phyloP scores from a whole-genome alignment of 345 rosid genomes.

The Eucalyptus sideroxylon region DNA sequence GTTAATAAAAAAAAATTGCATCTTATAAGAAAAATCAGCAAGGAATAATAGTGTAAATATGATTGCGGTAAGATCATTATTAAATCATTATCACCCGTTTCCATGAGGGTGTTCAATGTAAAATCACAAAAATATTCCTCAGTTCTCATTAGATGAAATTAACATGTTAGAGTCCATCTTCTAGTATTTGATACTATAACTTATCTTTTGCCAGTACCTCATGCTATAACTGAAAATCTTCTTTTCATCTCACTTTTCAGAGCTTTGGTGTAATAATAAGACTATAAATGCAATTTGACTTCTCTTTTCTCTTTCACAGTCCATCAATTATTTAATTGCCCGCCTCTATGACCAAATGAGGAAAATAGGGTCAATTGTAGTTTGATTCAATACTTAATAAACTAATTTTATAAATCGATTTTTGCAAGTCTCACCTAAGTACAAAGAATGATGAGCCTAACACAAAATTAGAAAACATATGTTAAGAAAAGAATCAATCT shows the following conservation, averaged over 20 bases:
- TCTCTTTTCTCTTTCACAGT: background rate
- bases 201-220: background rate
- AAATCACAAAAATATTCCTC: background rate
- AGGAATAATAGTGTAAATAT: background rate
- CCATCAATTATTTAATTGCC: background rate
- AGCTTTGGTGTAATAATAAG: background rate
- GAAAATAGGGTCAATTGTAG: background rate
- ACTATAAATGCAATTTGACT: background rate
- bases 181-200: background rate
- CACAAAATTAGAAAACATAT: background rate
- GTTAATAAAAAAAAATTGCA: background rate
- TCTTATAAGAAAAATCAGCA: background rate
- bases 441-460: background rate
- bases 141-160: background rate
- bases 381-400: background rate
- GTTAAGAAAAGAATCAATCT: background rate
- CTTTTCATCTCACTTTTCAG: background rate
- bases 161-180: background rate
- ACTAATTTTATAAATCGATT: background rate
- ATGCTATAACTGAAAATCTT: background rate
- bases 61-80: background rate
- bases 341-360: background rate
- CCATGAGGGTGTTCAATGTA: background rate
- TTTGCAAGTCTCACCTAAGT: background rate
- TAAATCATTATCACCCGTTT: background rate